Base-by-base conservation (phyloP, 2,329 filamentous ascomycete species). In the Cladosporium oxysporum region DNA sequence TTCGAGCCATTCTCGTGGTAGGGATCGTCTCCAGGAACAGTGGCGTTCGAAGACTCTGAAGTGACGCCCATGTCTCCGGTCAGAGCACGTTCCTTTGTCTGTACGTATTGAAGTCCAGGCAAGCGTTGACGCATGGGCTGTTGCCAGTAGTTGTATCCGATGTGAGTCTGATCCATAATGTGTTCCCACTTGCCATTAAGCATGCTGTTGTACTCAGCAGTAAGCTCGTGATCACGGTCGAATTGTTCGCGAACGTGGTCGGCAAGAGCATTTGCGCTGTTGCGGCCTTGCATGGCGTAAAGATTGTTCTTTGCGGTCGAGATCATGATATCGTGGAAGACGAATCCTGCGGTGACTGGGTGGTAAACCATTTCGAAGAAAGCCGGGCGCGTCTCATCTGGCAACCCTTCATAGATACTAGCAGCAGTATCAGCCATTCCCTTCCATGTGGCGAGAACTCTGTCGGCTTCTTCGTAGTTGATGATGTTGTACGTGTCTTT, bases 81-180 rank as follows among this genome's bases (percentile, higher is more conserved):
- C 6, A 90, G 79, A 5, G 84, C 84, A 14, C 82, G 82, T 62
- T 89, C 85, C 1, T 81, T 77, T 2, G 81, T 81, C 73, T 89
- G 86, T 1, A 89, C 85, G 69, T 85, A 88, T 5, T 83, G 78
- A 68, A 90, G 81, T 8, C 85, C 83, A 0, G 89, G 88, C 1
- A 90, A 82, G 0, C 84, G 84, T 72, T 91, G 90, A 37, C 88
- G 82, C 89, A 91, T 91, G 1, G 90, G 88, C 74, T 91, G 89
- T 76, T 91, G 89, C 88, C 88, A 82, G 69, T 78, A 79, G 72
- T 78, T 73, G 76, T 84, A 83, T 2, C 82, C 82, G 31, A 83
- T 77, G 64, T 85, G 82, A 4, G 79, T 79, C 69, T 84, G 87
- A 69, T 88, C 84, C 74, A 89, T 68, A 59, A 71, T 71, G 63